Evolutionary conservation across 2,329 filamentous ascomycete species (phyloP).

Genomic region (Aspergillus niger): DNA sequence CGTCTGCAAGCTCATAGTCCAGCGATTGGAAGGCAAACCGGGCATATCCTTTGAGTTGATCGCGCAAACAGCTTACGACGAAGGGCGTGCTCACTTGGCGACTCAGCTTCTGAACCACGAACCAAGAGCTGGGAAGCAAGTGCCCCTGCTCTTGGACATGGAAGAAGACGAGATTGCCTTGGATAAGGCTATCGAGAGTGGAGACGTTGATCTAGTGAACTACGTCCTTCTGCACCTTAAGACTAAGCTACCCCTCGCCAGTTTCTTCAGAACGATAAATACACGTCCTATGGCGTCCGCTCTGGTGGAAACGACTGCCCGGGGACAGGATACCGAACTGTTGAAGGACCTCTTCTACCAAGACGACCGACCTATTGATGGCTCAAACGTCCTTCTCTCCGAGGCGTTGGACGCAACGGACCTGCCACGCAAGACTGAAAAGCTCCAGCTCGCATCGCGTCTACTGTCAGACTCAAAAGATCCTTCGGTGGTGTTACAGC

Average conservation of each 20-base stretch:
- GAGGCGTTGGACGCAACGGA: constrained; percentile 78
- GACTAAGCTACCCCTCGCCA: constrained; percentile 84
- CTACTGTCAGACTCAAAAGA: constrained; percentile 84
- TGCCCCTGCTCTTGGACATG: constrained; percentile 89
- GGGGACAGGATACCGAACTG: constrained; percentile 74
- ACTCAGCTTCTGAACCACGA: constrained; percentile 92
- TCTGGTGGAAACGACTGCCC: constrained; percentile 81
- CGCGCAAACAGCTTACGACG: constrained; percentile 88
- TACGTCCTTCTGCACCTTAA: constrained; percentile 85
- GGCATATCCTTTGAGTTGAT: constrained; percentile 97
- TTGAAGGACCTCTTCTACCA: constrained; percentile 98
- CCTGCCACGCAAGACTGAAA: constrained; percentile 72
- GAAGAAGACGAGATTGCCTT: constrained; percentile 93
- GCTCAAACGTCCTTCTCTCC: constrained; percentile 80
- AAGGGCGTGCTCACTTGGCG: constrained; percentile 84
- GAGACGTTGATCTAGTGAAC: constrained; percentile 89
- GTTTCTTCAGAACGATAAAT: constrained; percentile 91
- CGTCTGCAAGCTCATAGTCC: constrained; percentile 82
- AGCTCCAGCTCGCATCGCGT: constrained; percentile 82
- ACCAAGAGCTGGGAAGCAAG: constrained; percentile 90
- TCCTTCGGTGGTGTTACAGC: constrained; percentile 63
- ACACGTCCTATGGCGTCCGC: constrained; percentile 81
- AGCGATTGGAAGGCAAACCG: constrained; percentile 80
- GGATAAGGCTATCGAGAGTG: constrained; percentile 94
- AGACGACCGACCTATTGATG: constrained; percentile 86